Base-by-base conservation (phyloP, 2,329 filamentous ascomycete genomes). In the Trichoderma sp. region DNA sequence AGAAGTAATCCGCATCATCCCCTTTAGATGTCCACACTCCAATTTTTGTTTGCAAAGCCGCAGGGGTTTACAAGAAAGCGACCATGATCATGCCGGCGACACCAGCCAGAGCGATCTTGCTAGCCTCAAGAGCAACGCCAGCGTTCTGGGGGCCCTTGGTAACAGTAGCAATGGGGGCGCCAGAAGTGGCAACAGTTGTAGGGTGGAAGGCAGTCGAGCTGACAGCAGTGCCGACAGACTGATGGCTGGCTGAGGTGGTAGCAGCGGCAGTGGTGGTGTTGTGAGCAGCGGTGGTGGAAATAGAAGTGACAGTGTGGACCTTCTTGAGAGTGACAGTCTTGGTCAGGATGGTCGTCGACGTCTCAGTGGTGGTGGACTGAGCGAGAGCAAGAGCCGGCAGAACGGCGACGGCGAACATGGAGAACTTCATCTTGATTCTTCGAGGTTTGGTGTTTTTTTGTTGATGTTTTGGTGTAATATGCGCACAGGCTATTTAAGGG, bases 341-440 rank as follows among this genome's bases (percentile, higher is more conserved):
- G 77, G 86, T 87, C 76, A 85, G 76, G 63, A 68, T n/a, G 47
- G 57, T 51, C 58, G 81, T 82, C 26, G 84, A 86, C 21, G 84
- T 83, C 57, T 84, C 83, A 28, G 39, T 73, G 26, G 74, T 28
- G 67, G 75, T 72, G 14, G 78, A 80, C 66, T 83, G 78, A 47
- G 87, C 87, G 67, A 87, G 76, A 73, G 86, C 88, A 77, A 89
- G 78, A 68, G 87, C 82, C 76, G 88, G 87, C 78, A 90, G 83
- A 74, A 86, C 79, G 73, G 84, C 84, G 73, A 86, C 79, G 77
- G 86, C 72, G 73, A 89, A 76, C 34, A 84, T 80, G 60, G 79
- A 78, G 75, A 83, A 76, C 61, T 82, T 82, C 82, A 84, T 84
- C 70, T 72, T 80, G 76, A 74, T 72, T 73, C 67, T 72, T 75